Evolutionary conservation across 1,284 basidiomycete species (phyloP).

Genomic region (Ganoderma multipileum): DNA sequence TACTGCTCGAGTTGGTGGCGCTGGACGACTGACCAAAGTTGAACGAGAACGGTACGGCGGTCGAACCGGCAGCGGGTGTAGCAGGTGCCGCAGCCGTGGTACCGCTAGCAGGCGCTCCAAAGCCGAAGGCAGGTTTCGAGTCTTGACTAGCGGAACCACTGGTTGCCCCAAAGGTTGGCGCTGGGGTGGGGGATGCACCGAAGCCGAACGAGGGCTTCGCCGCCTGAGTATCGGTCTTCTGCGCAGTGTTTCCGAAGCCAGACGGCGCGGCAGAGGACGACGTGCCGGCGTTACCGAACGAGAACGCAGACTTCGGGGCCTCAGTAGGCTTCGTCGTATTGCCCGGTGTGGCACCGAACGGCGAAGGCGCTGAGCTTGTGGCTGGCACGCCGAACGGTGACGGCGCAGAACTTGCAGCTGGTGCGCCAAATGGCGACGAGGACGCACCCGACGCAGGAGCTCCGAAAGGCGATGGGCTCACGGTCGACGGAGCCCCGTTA

Average conservation of each 20-base stretch:
- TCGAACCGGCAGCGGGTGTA: conserved; percentile 16
- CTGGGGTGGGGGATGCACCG: conserved; percentile 8
- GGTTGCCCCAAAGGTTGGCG: conserved; percentile 13
- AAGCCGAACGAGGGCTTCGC: conserved; percentile 13
- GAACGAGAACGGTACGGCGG: conserved; percentile 31
- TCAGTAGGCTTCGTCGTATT: conserved; percentile 18
- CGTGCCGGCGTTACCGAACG: conserved; percentile 17
- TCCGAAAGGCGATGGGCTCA: conserved; percentile 17
- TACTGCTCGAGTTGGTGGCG: conserved; percentile 21
- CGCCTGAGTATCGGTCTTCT: conserved; percentile 7
- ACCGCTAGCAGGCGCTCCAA: conserved; percentile 4
- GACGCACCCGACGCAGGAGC: neutral
- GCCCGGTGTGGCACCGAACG: conserved; percentile 17
- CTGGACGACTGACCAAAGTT: conserved; percentile 27
- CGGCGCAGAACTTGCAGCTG: conserved; percentile 9
- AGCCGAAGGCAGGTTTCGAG: conserved; percentile 9
- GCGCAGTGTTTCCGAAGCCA: neutral
- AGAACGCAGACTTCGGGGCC: conserved; percentile 24
- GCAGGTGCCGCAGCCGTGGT: neutral
- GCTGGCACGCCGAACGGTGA: conserved; percentile 7
- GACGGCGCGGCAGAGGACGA: neutral
- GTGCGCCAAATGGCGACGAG: conserved; percentile 9
- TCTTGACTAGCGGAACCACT: neutral
- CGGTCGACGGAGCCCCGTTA: neutral
- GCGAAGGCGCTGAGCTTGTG: conserved; percentile 5